Conservation (phyloP, 352 stramenopile species). For the Achlya hypogyna region DNA sequence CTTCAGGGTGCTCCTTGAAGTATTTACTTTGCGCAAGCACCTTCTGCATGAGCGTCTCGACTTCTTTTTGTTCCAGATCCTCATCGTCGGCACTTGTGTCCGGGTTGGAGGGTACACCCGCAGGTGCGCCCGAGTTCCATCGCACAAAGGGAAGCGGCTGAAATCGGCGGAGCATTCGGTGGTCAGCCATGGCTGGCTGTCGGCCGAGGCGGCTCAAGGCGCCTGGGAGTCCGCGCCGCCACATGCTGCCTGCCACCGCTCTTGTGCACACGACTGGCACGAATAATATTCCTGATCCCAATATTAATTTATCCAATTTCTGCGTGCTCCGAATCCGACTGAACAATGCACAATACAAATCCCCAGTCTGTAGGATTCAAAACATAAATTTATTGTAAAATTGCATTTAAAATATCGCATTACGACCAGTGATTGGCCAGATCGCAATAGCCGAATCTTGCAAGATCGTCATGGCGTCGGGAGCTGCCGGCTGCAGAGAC, state of each 20-base stretch:
- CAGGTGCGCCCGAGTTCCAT: not conserved
- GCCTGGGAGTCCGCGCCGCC: not conserved
- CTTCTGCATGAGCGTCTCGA: constrained; percentile 20
- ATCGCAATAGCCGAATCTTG: no score
- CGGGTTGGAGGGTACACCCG: constrained; percentile 3
- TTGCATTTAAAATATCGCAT: not conserved
- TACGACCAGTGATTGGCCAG: not conserved
- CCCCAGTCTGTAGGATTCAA: not conserved
- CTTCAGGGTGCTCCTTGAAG: constrained; percentile 3
- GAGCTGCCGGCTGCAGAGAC: no score
- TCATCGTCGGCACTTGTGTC: constrained; percentile 12
- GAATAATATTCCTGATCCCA: no score
- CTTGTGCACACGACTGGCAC: no score
- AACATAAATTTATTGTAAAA: not conserved
- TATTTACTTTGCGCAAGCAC: constrained; percentile 15
- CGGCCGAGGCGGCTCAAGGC: not conserved
- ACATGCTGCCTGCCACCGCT: not conserved
- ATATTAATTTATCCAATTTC: not conserved
- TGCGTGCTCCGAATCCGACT: not conserved
- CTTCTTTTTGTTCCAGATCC: constrained; percentile 17
- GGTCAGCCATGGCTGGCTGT: not conserved
- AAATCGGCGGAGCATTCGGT: not conserved
- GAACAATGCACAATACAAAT: not conserved
- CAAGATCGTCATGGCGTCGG: no score
- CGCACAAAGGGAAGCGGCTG: not conserved